Base-by-base conservation (phyloP, 208 protist species). In the Trypanosomatidae sp. region DNA sequence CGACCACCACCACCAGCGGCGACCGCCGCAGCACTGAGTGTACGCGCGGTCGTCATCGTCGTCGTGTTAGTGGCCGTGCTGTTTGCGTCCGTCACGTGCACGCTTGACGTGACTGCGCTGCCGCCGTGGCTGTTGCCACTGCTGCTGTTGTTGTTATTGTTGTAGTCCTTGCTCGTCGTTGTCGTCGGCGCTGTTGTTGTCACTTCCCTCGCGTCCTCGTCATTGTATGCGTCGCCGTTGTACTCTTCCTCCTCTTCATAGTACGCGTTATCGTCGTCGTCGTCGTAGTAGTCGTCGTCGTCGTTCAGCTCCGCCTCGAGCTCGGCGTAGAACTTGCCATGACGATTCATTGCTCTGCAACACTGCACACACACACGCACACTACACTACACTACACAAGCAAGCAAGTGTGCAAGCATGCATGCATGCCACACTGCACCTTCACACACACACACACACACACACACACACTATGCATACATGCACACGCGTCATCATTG, bases 271-370 rank as follows among this genome's bases (percentile, higher is more conserved):
- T 85, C 57, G 19, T 84, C 47, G 26, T 73, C 47, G 25, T 76
- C 23, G 10, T 78, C 44, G 21, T 76, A 37, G 50, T 76, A 13
- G 48, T 80, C 62, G 40, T 78, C 57, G 1, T 78, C 73, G 0
- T 79, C 73, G 18, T 88, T 64, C 19, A 73, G 28, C 21, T 52
- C 49, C 11, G 51, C 46, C 6, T 57, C 60, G 38, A 88, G 55
- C 45, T 67, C 65, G 19, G 56, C 61, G 53, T 88, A 88, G 41
- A 87, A 88, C 38, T 80, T 82, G 48, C 58, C 66, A 53, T 87
- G 77, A 10, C 77, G 70, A 51, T 87, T 91, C 77, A 87, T 87
- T 24, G n/a, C 15, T 23, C n/a, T n/a, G n/a, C n/a, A n/a, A n/a
- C n/a, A n/a, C n/a, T n/a, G n/a, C n/a, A n/a, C n/a, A n/a, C n/a